Evolutionary conservation across 805 yeast species (phyloP), one percentile per base, ranked within the genome.

Genomic region (Kodamaea lidongshanica): DNA sequence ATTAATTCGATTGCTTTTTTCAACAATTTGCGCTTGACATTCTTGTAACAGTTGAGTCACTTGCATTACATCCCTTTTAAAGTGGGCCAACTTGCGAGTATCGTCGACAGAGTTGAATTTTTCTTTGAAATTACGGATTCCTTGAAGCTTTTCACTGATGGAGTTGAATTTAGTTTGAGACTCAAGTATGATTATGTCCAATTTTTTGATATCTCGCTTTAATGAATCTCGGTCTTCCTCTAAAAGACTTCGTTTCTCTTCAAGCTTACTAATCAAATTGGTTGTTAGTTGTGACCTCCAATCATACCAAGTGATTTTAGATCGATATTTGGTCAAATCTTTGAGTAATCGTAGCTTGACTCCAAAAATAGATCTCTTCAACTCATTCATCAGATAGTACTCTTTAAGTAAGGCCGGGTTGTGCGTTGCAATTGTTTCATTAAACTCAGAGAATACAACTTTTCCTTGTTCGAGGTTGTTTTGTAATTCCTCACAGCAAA

Each of bases 241-340:
- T 13, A 56, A 40, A 8, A 40, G 35, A 13, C 43, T 45, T 4
- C 37, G 34, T 22, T 48, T 51, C 16, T 28, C 38, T 14, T 46
- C 38, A 12, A 63, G 39, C 22, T 59, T 59, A 11, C 41, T 48
- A 18, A 66, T 44, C 10, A 77, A 54, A 23, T 72, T 75, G 14
- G 58, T 55, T 5, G 70, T 45, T 27, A 76, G 62, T 37, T 72
- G 72, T 8, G 58, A 47, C 37, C 83, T 55, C 86, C 85, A 78
- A 28, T 66, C 69, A 40, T 71, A 72, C 83, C 84, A 78, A 0
- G 69, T 68, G 21, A 63, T 65, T 35, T 59, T 63, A 0, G 83
- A 73, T 42, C 71, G 72, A 17, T 65, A 57, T 17, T 74, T 58
- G 1, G 82, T 62, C 35, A 54, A 69, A 17, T 63, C 68, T 44